Percentiles rank a stretch among this genome's conserved stretches.
Evolutionary conservation across 768 basidiomycete species (phyloP).

Genomic region (Hericium coralloides): DNA sequence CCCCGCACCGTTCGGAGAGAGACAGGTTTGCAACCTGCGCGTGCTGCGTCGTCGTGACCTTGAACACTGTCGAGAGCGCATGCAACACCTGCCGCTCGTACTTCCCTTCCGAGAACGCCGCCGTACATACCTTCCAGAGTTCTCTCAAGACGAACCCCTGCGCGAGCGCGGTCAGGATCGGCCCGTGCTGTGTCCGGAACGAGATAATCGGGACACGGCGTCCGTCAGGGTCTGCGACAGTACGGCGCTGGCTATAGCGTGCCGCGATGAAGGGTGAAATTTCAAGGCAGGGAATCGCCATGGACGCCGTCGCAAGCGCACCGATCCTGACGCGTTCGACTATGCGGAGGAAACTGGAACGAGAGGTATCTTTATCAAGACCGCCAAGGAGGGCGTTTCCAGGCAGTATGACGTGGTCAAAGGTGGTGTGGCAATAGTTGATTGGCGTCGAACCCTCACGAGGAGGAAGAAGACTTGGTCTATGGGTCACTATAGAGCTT

Average conservation of each 20-base stretch:
- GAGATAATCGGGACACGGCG: slow-evolving; percentile 26
- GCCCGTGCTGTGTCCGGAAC: slow-evolving; percentile 34
- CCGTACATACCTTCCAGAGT: slow-evolving; percentile 18
- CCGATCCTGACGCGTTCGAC: slow-evolving; percentile 16
- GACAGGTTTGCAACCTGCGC: slow-evolving; percentile 11
- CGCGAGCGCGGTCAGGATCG: slow-evolving; percentile 27
- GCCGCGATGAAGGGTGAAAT: slow-evolving; percentile 42
- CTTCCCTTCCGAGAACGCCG: slow-evolving; percentile 19
- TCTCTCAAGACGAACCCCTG: slow-evolving; percentile 28
- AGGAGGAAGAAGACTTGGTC: neutral
- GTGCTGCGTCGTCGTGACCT: slow-evolving; percentile 21
- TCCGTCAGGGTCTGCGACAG: slow-evolving; percentile 23
- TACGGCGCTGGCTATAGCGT: slow-evolving; percentile 48
- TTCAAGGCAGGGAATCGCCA: slow-evolving; percentile 38
- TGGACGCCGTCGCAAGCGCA: slow-evolving; percentile 10
- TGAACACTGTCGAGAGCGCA: slow-evolving; percentile 23
- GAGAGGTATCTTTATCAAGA: slow-evolving; percentile 1
- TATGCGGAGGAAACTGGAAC: slow-evolving; percentile 3
- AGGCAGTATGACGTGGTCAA: slow-evolving; percentile 20
- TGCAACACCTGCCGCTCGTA: slow-evolving; percentile 18
- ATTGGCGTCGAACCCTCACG: slow-evolving; percentile 15
- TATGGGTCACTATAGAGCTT: too few species aligned
- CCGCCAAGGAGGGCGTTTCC: slow-evolving; percentile 16
- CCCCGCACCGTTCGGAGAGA: slow-evolving; percentile 32
- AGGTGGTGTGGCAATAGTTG: slow-evolving; percentile 25